phyloP scores from a whole-genome alignment of 1,139 yeast species.

The Taphrina deformans region DNA sequence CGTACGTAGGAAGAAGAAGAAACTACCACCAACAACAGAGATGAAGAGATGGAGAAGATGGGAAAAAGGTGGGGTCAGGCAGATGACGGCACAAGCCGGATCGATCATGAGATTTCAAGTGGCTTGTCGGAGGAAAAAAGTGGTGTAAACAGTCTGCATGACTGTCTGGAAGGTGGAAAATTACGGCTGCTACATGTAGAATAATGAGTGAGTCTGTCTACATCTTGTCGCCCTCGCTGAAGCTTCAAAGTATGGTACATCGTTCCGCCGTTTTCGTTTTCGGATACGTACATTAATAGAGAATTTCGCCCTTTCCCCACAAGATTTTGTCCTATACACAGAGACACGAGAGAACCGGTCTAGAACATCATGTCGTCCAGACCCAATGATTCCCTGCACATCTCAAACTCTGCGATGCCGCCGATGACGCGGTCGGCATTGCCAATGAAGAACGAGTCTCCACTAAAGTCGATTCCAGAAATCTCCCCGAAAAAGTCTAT shows the following conservation, averaged over 20 bases:
- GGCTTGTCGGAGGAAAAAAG: no score
- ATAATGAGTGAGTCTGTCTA: background rate
- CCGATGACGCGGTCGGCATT: slow-evolving; percentile 60
- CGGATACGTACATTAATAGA: no score
- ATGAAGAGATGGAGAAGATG: background rate
- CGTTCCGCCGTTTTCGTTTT: background rate
- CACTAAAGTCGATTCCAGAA: slow-evolving; percentile 57
- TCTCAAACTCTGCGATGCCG: slow-evolving; percentile 55
- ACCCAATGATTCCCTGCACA: background rate
- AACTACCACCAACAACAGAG: no score
- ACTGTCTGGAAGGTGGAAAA: no score
- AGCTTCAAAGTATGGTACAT: background rate
- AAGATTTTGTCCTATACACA: no score
- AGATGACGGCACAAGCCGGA: background rate
- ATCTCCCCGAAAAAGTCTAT: slow-evolving; percentile 61
- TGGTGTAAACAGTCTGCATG: no score
- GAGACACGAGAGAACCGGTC: no score
- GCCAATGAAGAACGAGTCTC: slow-evolving; percentile 54
- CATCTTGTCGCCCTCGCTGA: background rate
- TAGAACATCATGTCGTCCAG: slow-evolving; percentile 4
- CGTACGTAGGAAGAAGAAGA: no score
- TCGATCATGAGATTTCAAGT: background rate
- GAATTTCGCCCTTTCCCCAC: no score
- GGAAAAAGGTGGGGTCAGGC: background rate
- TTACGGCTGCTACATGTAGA: background rate